Base-by-base conservation (phyloP, 148 eudicot species). In the Nepenthes gracilis region DNA sequence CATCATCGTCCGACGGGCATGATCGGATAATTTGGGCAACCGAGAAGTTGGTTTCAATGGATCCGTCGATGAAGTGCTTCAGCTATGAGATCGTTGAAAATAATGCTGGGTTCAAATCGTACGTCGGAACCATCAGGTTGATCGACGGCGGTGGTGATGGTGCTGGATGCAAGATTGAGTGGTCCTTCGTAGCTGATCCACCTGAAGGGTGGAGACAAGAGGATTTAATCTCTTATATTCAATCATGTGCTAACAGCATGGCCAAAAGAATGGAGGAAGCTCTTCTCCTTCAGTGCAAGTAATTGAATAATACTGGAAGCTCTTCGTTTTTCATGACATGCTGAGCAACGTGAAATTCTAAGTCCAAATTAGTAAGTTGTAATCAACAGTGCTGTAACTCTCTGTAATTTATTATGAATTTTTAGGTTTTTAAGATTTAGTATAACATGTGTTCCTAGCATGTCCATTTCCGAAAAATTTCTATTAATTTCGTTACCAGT, bases 181-280 rank as follows among this genome's bases (percentile, higher is more conserved):
- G 81, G 81, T 73, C 74, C 1, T 73, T 69, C 63, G 77, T 65
- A 7, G 74, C 77, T 54, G 81, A 77, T 63, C 81, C 81, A 7
- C 60, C 69, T 55, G 66, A 62, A n/a, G 77, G 77, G 58, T 70
- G 66, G 56, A 69, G 62, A 14, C 33, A 32, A 0, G 58, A 73
- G 55, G 63, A 62, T 47, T 62, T 77, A 3, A 3, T 45, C 55
- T 69, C 56, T 12, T 54, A 58, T 47, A 4, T 73, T 35, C 65
- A 50, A 4, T 56, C 7, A 47, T 6, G 60, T 55, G 66, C 68
- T 63, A 12, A 69, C 8, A 61, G 32, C 47, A 63, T 73, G 72
- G 81, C 66, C 23, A 40, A 55, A 11, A 66, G 53, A 32, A 35
- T 77, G 64, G 77, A 77, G 33, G 55, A 55, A 2, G 65, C 65